Base-by-base conservation (phyloP, 2,329 filamentous ascomycete species). In the Ascochyta pisi region DNA sequence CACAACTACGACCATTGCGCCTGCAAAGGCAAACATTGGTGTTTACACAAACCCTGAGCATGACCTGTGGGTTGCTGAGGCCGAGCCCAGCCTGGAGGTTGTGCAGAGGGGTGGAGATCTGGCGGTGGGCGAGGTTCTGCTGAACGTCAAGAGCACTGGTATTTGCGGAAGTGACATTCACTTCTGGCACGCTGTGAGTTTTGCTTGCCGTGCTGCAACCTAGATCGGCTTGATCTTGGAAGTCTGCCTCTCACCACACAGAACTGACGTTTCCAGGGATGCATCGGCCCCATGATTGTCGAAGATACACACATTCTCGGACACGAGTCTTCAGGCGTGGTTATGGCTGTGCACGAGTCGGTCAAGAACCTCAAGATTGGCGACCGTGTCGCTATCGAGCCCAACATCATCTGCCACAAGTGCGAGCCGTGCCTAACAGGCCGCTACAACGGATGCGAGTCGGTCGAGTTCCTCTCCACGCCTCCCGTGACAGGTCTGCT, bases 151-250 rank as follows among this genome's bases (percentile, higher is more conserved):
- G 78, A 96, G 91, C 78, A 97, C 94, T 7, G 95, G 95, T 54
- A 98, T 98, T 70, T 98, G 95, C 82, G 94, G 94, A 86, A 95
- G 82, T 58, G 93, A 97, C 77, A 89, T 98, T 53, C 94, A 98
- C 80, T 98, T 98, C 82, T 98, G 94, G 94, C 91, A 96, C 74
- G 89, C 90, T 45, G 94, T 74, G 70, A 16, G 73, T 55, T 31
- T 12, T 22, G 4, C 16, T 9, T 12, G 12, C 10, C 29, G 6
- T 39, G 37, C 16, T 39, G 12, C 9, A 10, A 8, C 27, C 1
- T 10, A 10, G 3, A 10, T 39, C 3, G 19, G 16, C n/a, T 39
- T 19, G 37, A 5, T 12, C 19, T 39, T 23, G 5, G 19, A 38
- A 22, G 35, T 22, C 9, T 39, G 16, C 5, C 23, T 34, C 13